These are phyloP conservation scores for Fusarium proliferatum DNA, from an alignment of 2,329 filamentous ascomycete genomes.

Conservation along the genomic window DNA sequence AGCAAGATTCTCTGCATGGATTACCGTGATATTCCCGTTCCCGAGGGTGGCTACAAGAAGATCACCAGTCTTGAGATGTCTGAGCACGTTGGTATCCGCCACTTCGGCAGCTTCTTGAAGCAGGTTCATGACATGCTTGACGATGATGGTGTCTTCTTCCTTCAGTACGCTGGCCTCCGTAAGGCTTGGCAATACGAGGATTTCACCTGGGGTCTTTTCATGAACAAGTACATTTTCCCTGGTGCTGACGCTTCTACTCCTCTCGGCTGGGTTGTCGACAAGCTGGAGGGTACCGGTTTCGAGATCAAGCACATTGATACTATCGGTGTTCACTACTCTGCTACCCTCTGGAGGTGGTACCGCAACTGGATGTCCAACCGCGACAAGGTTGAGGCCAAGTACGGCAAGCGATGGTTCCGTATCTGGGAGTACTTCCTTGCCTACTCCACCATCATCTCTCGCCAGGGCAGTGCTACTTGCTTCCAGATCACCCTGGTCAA, in stretches of 20 bases:
- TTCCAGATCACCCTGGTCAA: constrained; percentile 91
- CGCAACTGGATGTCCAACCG: constrained; percentile 96
- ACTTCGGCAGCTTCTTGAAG: constrained; percentile 82
- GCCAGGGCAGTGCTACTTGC: constrained; percentile 87
- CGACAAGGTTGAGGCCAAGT: constrained; percentile 94
- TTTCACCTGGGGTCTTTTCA: constrained; percentile 97
- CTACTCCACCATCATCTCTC: constrained; percentile 84
- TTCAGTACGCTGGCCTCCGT: constrained; percentile 93
- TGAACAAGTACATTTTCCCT: constrained; percentile 99
- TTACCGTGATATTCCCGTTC: constrained; percentile 91
- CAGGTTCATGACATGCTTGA: constrained; percentile 97
- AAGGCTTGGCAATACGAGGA: constrained; percentile 99
- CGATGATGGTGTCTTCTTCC: constrained; percentile 94
- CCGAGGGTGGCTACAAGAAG: constrained; percentile 80
- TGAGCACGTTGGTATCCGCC: constrained; percentile 95
- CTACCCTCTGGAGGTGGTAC: constrained; percentile 98
- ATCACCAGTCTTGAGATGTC: constrained; percentile 99
- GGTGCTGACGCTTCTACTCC: constrained; percentile 96
- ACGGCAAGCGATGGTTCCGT: constrained; percentile 94
- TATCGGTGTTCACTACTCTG: constrained; percentile 95
- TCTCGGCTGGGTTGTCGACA: constrained; percentile 86
- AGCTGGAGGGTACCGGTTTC: constrained; percentile 75
- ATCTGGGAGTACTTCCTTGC: constrained; percentile 96
- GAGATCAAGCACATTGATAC: constrained; percentile 95
- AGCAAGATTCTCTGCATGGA: constrained; percentile 95